Evolutionary conservation across 2,329 filamentous ascomycete species (phyloP).

Genomic region (Aspergillus sp.): DNA sequence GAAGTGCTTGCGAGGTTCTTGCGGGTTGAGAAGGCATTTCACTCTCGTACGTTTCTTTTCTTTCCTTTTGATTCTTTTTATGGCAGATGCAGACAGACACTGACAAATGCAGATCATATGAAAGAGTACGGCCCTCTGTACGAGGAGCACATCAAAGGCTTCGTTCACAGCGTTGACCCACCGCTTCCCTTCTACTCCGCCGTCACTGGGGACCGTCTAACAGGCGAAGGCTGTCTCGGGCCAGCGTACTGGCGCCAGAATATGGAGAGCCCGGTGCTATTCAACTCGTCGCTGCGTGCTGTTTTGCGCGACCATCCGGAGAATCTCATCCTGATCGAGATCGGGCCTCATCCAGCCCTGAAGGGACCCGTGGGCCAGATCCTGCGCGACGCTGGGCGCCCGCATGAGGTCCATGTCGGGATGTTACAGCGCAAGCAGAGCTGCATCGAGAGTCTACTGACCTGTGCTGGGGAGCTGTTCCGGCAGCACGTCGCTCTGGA

Average conservation of each 20-base stretch:
- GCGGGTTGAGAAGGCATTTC: not conserved
- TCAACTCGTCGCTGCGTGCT: constrained; percentile 7
- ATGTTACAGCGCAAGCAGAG: too few relatives aligned
- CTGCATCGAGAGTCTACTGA: not conserved
- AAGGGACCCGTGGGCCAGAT: constrained; percentile 28
- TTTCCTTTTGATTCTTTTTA: too few relatives aligned
- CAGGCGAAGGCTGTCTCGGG: not conserved
- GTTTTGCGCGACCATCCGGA: too few relatives aligned
- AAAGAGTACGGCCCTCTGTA: not conserved
- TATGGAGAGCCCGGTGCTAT: not conserved
- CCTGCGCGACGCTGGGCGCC: too few relatives aligned
- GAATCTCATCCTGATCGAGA: constrained; percentile 23
- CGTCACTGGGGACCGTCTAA: not conserved
- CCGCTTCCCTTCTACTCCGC: not conserved
- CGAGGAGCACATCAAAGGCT: not conserved
- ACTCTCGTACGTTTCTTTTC: too few relatives aligned
- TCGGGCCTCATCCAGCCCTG: constrained; percentile 39
- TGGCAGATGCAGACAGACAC: too few relatives aligned
- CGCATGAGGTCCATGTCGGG: too few relatives aligned
- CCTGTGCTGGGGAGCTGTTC: too few relatives aligned
- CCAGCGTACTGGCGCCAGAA: not conserved
- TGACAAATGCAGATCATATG: too few relatives aligned
- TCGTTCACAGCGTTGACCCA: not conserved
- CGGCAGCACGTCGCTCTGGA: too few relatives aligned
- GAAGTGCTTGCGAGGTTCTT: not conserved